Evolutionary conservation across 768 basidiomycete species (phyloP).

Genomic region (Glaciozyma antarctica): DNA sequence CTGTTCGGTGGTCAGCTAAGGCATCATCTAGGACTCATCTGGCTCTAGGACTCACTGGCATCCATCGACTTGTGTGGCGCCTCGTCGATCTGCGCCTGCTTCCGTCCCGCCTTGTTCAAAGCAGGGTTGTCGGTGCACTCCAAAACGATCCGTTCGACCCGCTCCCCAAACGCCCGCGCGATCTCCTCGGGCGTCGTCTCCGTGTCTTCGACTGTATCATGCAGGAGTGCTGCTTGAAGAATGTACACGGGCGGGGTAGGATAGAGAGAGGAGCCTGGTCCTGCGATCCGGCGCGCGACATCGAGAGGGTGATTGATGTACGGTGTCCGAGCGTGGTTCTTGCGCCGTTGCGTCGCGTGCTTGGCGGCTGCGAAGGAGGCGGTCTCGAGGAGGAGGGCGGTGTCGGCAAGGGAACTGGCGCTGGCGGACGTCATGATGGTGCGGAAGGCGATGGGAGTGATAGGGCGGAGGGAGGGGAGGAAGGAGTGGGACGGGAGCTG

Average conservation of each 20-base stretch:
- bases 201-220: conserved; percentile 42
- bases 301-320: conserved; percentile 29
- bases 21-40: too few species aligned
- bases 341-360: conserved; percentile 18
- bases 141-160: conserved; percentile 36
- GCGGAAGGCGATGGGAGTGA: too few species aligned
- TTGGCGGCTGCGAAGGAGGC: conserved; percentile 19
- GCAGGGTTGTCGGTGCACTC: conserved; percentile 23
- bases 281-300: conserved; percentile 13
- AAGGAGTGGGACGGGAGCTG: too few species aligned
- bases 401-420: not conserved
- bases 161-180: conserved; percentile 35
- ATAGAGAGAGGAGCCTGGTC: too few species aligned
- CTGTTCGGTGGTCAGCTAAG: not conserved
- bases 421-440: too few species aligned
- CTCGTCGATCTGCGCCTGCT: conserved; percentile 28
- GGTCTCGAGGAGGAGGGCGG: not conserved
- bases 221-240: conserved; percentile 39
- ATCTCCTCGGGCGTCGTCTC: conserved; percentile 38
- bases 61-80: conserved; percentile 12
- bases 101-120: conserved; percentile 7
- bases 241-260: not conserved
- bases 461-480: too few species aligned
- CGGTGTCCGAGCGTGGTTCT: conserved; percentile 9
- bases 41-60: conserved; percentile 9